Evolutionary conservation across 2,329 filamentous ascomycete genomes (phyloP).

Genomic region (Madurella mycetomatis): DNA sequence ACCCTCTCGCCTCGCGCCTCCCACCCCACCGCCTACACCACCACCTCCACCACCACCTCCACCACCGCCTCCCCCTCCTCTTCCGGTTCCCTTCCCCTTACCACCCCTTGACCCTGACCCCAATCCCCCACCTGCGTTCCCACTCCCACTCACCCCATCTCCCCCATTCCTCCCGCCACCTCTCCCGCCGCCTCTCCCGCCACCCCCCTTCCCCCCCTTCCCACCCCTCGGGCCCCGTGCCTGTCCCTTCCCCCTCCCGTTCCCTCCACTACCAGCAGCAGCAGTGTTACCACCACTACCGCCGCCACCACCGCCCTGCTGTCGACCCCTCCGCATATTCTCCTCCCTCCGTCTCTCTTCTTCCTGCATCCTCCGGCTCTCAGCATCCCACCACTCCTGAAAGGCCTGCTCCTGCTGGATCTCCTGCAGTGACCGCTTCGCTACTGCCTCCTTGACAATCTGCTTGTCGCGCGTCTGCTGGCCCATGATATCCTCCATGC

Average conservation of each 20-base stretch:
- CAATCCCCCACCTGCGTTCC: neutral
- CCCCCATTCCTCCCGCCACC: neutral
- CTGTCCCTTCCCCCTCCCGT: slow-evolving; percentile 12
- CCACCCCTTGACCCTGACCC: neutral
- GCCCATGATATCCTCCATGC: slow-evolving; percentile 82
- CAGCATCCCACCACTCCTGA: slow-evolving; percentile 92
- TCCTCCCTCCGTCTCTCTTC: slow-evolving; percentile 28
- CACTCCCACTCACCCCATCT: neutral
- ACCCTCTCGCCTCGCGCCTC: neutral
- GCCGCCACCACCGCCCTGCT: slow-evolving; percentile 5
- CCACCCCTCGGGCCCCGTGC: slow-evolving; percentile 9
- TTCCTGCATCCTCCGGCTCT: slow-evolving; percentile 67
- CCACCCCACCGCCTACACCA: neutral
- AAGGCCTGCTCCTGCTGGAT: slow-evolving; percentile 98
- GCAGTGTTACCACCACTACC: neutral
- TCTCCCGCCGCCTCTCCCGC: neutral
- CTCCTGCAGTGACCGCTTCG: slow-evolving; percentile 84
- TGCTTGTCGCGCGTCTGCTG: slow-evolving; percentile 84
- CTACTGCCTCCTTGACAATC: slow-evolving; percentile 73
- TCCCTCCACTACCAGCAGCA: slow-evolving; percentile 39
- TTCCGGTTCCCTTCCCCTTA: neutral
- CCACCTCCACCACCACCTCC: no score
- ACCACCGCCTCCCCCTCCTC: neutral
- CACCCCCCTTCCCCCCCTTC: neutral
- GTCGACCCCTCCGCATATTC: slow-evolving; percentile 7